Evolutionary conservation across 371 early-diverging fungal genomes (phyloP).

Genomic region (Vairimorpha necatrix): DNA sequence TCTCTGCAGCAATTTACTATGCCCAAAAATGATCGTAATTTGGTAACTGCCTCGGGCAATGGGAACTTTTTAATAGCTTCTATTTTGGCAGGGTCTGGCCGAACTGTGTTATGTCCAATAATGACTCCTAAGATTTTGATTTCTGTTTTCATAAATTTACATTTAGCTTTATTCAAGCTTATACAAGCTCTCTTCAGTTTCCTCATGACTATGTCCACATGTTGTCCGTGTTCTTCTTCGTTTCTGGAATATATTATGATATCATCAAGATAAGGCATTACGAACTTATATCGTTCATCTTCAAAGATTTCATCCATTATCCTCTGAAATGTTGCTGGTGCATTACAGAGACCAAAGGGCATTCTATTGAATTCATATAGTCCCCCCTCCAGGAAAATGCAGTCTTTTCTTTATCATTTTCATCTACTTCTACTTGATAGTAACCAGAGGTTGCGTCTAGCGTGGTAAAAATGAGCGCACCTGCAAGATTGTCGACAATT

Average conservation of each 20-base stretch:
- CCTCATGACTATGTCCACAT: conserved; percentile 4
- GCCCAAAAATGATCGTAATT: conserved; percentile 39
- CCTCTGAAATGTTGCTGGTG: background rate
- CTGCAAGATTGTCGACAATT: conserved; percentile 40
- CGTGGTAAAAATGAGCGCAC: conserved; percentile 36
- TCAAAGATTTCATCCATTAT: conserved; percentile 34
- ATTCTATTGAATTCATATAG: conserved; percentile 30
- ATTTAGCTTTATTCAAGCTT: background rate
- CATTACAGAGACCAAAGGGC: conserved; percentile 18
- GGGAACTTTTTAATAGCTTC: conserved; percentile 3
- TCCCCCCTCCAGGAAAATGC: conserved; percentile 60
- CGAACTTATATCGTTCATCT: background rate
- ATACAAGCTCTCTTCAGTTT: conserved; percentile 1
- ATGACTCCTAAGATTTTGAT: conserved; percentile 39
- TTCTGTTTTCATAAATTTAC: conserved; percentile 9
- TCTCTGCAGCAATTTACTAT: conserved; percentile 9
- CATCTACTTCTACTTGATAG: conserved; percentile 40
- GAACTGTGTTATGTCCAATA: background rate
- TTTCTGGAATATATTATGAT: conserved; percentile 30
- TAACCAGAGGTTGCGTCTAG: conserved; percentile 2
- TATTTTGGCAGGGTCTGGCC: conserved; percentile 25
- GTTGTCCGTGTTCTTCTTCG: conserved; percentile 17
- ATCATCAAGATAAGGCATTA: conserved; percentile 4
- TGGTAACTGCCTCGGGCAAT: conserved; percentile 1
- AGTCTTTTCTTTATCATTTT: conserved; percentile 55